Evolutionary conservation across 495 filamentous ascomycete genomes (phyloP), one percentile per base, ranked within the genome.

Genomic region (Usnea hakonensis): DNA sequence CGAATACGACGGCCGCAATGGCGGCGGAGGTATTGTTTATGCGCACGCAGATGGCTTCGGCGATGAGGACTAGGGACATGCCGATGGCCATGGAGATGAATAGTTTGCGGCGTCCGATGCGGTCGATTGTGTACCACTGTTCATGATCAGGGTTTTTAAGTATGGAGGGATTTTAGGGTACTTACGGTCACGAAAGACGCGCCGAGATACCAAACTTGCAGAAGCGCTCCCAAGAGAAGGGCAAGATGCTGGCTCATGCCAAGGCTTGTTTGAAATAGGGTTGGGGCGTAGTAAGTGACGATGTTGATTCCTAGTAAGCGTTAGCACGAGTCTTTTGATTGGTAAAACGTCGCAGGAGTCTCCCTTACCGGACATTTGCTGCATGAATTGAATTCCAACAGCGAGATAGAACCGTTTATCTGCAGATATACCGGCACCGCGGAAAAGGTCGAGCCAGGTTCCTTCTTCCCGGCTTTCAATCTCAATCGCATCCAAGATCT

Each of bases 351-450:
- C 32, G 23, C n/a, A 19, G 61, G 17, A 33, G n/a, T n/a, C n/a
- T n/a, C n/a, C n/a, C 60, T 62, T 23, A 41, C 76, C 77, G 1
- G 73, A 75, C 46, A 78, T 48, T 40, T 78, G 77, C 63, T 78
- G 76, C 75, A 80, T 76, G 67, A 76, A 74, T 62, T 77, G 74
- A 7, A 73, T 71, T 38, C 74, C 74, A 64, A 76, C 71, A 0
- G 71, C 75, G 17, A 78, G 62, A 41, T 68, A 71, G 36, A 74
- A 70, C 21, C 73, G 64, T 52, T 73, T 70, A 53, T 71, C 56
- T 7, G 67, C 68, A 13, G 61, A 43, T 38, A 69, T 71, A 5
- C 71, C 71, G 5, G 16, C 57, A 48, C 68, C 66, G 48, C 57
- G 68, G 63, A 67, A 71, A n/a, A 59, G 64, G 63, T 65, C 70